Evolutionary conservation across 371 early-diverging fungal species (phyloP).

Genomic region (Apophysomyces trapeziformis): DNA sequence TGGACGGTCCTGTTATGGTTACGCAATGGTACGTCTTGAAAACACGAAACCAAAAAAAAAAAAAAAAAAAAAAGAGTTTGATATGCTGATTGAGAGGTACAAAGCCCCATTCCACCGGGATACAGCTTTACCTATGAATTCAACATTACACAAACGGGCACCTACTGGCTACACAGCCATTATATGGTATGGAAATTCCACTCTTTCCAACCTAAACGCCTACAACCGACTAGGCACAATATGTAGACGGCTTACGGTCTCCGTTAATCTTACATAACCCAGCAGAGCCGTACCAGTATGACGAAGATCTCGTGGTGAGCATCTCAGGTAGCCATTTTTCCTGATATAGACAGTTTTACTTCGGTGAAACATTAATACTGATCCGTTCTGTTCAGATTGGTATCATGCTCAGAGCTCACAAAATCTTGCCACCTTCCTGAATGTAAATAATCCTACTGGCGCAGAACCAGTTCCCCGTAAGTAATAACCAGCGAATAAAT

Average conservation of each 20-base stretch:
- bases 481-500: not conserved
- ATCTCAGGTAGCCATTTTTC: conserved; percentile 47
- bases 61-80: not conserved
- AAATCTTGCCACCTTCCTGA: conserved; percentile 50
- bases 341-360: not conserved
- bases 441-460: conserved; percentile 66
- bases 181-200: conserved; percentile 27
- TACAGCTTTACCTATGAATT: conserved; percentile 68
- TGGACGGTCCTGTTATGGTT: conserved; percentile 66
- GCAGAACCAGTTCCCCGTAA: conserved; percentile 66
- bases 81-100: not conserved
- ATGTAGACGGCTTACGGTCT: conserved; percentile 81
- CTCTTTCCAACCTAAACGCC: too few species aligned
- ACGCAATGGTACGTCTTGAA: conserved; percentile 58
- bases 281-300: conserved; percentile 68
- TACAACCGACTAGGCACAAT: conserved; percentile 57
- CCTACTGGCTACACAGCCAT: conserved; percentile 82
- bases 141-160: conserved; percentile 67
- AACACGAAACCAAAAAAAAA: not conserved
- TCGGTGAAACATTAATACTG: not conserved
- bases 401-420: conserved; percentile 58
- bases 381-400: conserved; percentile 58
- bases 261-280: conserved; percentile 74
- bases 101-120: conserved; percentile 42
- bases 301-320: conserved; percentile 68